These are phyloP conservation scores for Pinus albicaulis DNA, from an alignment of 75 land plant species.

Conservation along the genomic window DNA sequence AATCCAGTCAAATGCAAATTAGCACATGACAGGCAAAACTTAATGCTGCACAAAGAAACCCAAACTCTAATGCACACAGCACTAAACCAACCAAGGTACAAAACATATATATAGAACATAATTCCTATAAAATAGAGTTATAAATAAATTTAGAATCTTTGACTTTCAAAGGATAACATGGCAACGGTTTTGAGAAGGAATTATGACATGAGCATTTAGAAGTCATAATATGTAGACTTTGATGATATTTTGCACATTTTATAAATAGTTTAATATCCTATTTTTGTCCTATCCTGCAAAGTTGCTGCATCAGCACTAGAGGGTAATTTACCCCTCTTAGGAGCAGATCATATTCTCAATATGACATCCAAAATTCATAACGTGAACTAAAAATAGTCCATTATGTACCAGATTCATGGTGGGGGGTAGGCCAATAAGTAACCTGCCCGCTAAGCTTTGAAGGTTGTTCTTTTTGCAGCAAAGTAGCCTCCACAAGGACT, in stretches of 20 bases:
- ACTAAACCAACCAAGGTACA: slow-evolving; percentile 5
- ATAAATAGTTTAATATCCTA: background rate
- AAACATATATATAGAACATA: background rate
- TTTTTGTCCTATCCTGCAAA: background rate
- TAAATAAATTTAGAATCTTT: background rate
- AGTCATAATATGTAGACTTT: background rate
- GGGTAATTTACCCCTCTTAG: background rate
- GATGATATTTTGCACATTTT: background rate
- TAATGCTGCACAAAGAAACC: background rate
- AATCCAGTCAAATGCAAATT: background rate
- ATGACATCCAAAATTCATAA: background rate
- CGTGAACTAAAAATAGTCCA: background rate
- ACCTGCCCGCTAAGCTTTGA: too few species aligned
- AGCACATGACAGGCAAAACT: background rate
- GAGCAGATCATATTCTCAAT: background rate
- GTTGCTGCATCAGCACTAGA: background rate
- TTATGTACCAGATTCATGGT: background rate
- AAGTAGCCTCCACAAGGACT: too few species aligned
- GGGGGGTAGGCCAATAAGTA: too few species aligned
- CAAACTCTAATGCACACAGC: slow-evolving; percentile 1
- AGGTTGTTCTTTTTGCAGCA: too few species aligned
- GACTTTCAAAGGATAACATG: background rate
- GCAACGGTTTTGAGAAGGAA: background rate
- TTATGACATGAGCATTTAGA: background rate
- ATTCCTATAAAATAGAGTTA: background rate